Evolutionary conservation across 1,284 basidiomycete species (phyloP).

Genomic region (Cutaneotrichosporon mucoides): DNA sequence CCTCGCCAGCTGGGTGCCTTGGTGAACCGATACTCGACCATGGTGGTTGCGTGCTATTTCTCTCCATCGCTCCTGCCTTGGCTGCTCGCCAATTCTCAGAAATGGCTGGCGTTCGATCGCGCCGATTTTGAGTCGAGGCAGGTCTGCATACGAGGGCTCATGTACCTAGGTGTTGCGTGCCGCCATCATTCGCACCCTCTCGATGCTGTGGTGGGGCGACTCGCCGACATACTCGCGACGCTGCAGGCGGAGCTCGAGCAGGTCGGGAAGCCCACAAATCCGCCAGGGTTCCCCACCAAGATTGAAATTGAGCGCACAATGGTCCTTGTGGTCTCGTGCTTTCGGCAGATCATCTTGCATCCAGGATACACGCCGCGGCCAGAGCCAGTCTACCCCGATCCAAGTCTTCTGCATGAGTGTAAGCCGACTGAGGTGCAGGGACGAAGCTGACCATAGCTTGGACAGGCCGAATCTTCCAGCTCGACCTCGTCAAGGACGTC

Average conservation of each 20-base stretch:
- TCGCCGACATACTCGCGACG: conserved; percentile 59
- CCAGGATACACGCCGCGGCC: conserved; percentile 8
- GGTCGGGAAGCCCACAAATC: conserved; percentile 14
- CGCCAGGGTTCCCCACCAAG: conserved; percentile 21
- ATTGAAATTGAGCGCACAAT: conserved; percentile 45
- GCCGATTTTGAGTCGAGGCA: conserved; percentile 61
- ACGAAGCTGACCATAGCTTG: conserved; percentile 53
- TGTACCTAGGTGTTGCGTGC: conserved; percentile 67
- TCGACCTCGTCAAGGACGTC: conserved; percentile 53
- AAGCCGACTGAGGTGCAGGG: conserved; percentile 35
- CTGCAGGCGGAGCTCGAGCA: conserved; percentile 60
- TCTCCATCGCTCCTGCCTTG: conserved; percentile 58
- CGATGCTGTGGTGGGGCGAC: conserved; percentile 61
- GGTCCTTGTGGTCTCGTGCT: conserved; percentile 59
- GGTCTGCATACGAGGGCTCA: conserved; percentile 70
- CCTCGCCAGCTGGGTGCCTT: conserved; percentile 68
- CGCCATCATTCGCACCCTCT: conserved; percentile 60
- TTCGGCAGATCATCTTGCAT: conserved; percentile 57
- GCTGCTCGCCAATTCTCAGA: conserved; percentile 54
- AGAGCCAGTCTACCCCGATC: conserved; percentile 60
- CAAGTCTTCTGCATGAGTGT: conserved; percentile 60
- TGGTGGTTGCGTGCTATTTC: conserved; percentile 72
- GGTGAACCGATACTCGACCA: conserved; percentile 77
- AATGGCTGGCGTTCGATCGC: conserved; percentile 51
- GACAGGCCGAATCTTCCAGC: conserved; percentile 60